Base-by-base conservation (phyloP, 2,329 filamentous ascomycete genomes). In the Paecilomyces niveus region DNA sequence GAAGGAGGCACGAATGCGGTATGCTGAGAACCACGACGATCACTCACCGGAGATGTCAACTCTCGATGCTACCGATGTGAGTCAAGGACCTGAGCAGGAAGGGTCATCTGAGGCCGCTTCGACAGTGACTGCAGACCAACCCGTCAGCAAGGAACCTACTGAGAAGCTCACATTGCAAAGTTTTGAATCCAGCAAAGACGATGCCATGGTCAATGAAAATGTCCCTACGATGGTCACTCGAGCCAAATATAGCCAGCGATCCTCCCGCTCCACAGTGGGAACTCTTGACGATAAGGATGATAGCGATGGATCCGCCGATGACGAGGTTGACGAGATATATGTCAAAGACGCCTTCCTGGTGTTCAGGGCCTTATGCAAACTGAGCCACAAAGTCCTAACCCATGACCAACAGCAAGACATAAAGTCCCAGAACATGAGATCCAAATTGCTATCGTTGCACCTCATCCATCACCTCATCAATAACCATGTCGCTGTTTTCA, bases 331-430 rank as follows among this genome's bases (percentile, higher is more conserved):
- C 69, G 94, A 99, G 71, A 90, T 97, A 21, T 97, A 96, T 71
- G 92, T 97, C 67, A 90, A 94, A 66, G 94, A 99, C 76, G 92
- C 94, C 9, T 99, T 97, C 74, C 84, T 99, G 22, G 92, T 99
- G 53, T 97, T 99, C 78, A 85, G 94, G 32, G 96, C 94, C 2
- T 94, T 99, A 78, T 99, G 95, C 81, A 96, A 97, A 75, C 80
- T 99, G 53, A 97, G 93, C 59, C 97, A 93, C 62, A 99, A 99
- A 73, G 80, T 92, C 49, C 80, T 99, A 26, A 86, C 90, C 8
- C 86, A 92, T 2, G 94, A 99, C 62, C 92, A 97, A 73, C 86
- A 96, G 21, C 92, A 93, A 68, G 94, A 99, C 69, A 78, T 96
- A 55, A 92, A 91, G 58, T 93, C 92, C 18, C 92, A 97, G 70